Evolutionary conservation across 1,284 basidiomycete species (phyloP).

Genomic region (Tilletiopsis washingtonensis): DNA sequence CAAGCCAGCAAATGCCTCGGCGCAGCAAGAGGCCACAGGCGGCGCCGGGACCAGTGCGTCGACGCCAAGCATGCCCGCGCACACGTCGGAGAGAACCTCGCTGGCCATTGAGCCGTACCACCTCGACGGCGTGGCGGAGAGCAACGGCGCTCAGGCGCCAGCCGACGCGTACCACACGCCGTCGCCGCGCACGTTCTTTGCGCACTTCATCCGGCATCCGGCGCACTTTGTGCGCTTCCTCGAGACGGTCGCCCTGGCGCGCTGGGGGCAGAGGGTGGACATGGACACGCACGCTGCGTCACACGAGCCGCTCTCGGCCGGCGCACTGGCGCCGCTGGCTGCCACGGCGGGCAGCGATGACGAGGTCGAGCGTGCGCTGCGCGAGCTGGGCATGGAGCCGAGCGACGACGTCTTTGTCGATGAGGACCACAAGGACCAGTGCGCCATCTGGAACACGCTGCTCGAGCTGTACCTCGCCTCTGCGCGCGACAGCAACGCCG

Average conservation of each 20-base stretch:
- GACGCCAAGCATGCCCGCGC: background rate
- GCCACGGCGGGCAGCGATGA: conserved; percentile 10
- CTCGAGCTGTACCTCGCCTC: conserved; percentile 81
- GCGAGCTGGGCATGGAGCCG: conserved; percentile 8
- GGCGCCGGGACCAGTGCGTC: conserved; percentile 1
- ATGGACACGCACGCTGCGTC: conserved; percentile 3
- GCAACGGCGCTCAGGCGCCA: background rate
- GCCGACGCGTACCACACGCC: conserved; percentile 54
- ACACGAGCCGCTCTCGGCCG: conserved; percentile 5
- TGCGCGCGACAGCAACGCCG: conserved; percentile 36
- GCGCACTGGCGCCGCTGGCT: conserved; percentile 6
- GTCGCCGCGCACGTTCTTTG: conserved; percentile 79
- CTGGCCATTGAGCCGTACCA: no score
- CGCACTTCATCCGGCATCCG: conserved; percentile 87
- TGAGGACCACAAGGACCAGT: conserved; percentile 63
- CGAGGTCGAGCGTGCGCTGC: conserved; percentile 10
- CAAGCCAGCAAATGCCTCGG: conserved; percentile 1
- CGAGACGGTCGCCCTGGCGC: conserved; percentile 69
- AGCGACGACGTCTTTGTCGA: conserved; percentile 51
- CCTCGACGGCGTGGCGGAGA: conserved; percentile 4
- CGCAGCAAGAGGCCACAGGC: background rate
- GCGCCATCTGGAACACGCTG: conserved; percentile 89
- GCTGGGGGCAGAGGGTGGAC: conserved; percentile 69
- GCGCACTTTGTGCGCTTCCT: conserved; percentile 76
- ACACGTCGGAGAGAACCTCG: conserved; percentile 11